phyloP scores from a whole-genome alignment of 2,329 filamentous ascomycete species.

The Aspergillus sclerotialis region DNA sequence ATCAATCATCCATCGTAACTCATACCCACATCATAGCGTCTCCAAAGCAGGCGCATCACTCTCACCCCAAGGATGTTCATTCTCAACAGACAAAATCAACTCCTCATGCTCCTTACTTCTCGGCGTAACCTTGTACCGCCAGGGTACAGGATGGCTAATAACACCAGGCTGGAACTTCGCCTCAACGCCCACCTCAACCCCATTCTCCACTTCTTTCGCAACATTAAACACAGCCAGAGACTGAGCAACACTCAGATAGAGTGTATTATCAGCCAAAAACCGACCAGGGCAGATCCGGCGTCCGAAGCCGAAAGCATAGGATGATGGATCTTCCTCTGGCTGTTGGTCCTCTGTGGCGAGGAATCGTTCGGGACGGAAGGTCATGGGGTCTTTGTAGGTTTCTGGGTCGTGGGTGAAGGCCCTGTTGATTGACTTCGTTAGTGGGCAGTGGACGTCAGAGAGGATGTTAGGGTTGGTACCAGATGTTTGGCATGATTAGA shows the following conservation, averaged over 20 bases:
- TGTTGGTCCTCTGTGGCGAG: slow-evolving; percentile 20
- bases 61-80: slow-evolving; percentile 32
- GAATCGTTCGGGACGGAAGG: slow-evolving; percentile 41
- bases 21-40: not conserved
- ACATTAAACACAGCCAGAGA: slow-evolving; percentile 43
- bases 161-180: slow-evolving; percentile 30
- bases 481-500: slow-evolving; percentile 29
- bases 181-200: slow-evolving; percentile 28
- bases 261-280: slow-evolving; percentile 34
- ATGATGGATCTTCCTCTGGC: slow-evolving; percentile 32
- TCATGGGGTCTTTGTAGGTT: slow-evolving; percentile 28
- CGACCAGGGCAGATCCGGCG: slow-evolving; percentile 38
- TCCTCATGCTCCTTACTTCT: slow-evolving; percentile 25
- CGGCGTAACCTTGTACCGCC: slow-evolving; percentile 24
- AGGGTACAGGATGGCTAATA: slow-evolving; percentile 32
- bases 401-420: slow-evolving; percentile 34
- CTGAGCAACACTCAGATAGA: slow-evolving; percentile 38
- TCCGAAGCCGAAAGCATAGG: slow-evolving; percentile 30
- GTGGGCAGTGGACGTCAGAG: not conserved
- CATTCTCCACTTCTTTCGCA: slow-evolving; percentile 29
- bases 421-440: slow-evolving; percentile 20
- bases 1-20: not conserved
- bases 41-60: slow-evolving; percentile 24
- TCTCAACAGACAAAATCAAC: slow-evolving; percentile 28
- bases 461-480: slow-evolving; percentile 19